A percentile compares a stretch with the other conserved stretches of the same genome.
Conservation (phyloP, 169 alveolate species). For the Eimeria sp. region DNA sequence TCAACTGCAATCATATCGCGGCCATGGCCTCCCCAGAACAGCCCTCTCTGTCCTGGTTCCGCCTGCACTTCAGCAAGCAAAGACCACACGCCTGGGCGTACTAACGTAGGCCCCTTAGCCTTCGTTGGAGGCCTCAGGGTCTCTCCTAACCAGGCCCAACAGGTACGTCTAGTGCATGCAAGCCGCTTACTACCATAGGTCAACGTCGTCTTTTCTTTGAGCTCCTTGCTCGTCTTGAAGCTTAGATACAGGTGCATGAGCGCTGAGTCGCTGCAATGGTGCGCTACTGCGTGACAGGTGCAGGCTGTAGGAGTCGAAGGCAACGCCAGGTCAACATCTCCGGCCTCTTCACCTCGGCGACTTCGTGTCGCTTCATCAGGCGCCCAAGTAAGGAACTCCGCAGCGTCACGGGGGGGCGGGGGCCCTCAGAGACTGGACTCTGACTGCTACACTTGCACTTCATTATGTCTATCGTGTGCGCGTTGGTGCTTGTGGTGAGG, state of each 20-base stretch:
- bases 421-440: not conserved
- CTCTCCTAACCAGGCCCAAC: not conserved
- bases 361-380: conserved; percentile 27
- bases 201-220: not conserved
- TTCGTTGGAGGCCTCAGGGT: conserved; percentile 21
- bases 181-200: not conserved
- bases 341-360: not conserved
- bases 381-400: conserved; percentile 35
- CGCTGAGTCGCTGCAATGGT: not conserved
- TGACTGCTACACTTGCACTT: not conserved
- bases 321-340: not conserved
- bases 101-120: conserved; percentile 16
- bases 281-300: conserved; percentile 13
- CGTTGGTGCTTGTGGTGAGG: not conserved
- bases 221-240: not conserved
- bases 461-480: not conserved
- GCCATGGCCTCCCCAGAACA: not conserved
- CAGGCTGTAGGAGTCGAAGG: not conserved
- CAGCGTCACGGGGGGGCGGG: not conserved
- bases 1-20: conserved; percentile 16
- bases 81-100: not conserved
- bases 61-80: conserved; percentile 1
- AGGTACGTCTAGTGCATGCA: not conserved
- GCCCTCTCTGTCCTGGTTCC: not conserved
- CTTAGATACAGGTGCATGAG: not conserved